A percentile compares a stretch with the other conserved stretches of the same genome.
Evolutionary conservation across 192 early-diverging fungal species (phyloP).

Genomic region (Mortierella alpina): DNA sequence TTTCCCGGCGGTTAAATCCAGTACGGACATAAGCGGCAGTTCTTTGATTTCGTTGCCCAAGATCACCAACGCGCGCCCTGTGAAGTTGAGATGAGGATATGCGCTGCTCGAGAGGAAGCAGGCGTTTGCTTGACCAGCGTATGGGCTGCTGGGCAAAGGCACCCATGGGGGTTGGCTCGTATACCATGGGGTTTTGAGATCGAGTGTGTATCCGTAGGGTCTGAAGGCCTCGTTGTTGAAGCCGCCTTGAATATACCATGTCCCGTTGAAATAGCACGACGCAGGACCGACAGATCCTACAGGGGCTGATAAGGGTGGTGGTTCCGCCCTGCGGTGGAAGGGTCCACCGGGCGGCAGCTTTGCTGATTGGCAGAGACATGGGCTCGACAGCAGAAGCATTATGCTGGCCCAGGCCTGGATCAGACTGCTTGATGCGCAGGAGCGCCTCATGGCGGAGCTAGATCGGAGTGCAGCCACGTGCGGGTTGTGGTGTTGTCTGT

Average conservation of each 20-base stretch:
- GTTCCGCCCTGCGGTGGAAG: too few relatives aligned
- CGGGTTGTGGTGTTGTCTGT: too few relatives aligned
- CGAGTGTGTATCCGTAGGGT: conserved; percentile 4
- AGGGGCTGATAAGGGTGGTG: not conserved
- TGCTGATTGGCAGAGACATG: too few relatives aligned
- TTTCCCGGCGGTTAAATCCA: conserved; percentile 8
- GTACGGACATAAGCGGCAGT: conserved; percentile 8
- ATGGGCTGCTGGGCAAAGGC: too few relatives aligned
- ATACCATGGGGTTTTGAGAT: conserved; percentile 18
- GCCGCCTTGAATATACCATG: conserved; percentile 29
- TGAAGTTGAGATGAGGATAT: not conserved
- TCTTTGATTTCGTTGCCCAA: conserved; percentile 17
- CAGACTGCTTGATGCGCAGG: too few relatives aligned
- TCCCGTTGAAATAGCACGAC: conserved; percentile 2
- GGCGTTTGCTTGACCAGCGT: not conserved
- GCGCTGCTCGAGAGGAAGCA: conserved; percentile 8
- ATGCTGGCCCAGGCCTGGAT: too few relatives aligned
- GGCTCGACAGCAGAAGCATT: too few relatives aligned
- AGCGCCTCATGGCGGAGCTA: too few relatives aligned
- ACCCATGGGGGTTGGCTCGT: conserved; percentile 7
- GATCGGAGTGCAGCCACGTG: too few relatives aligned
- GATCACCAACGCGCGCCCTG: conserved; percentile 1
- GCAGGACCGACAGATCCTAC: conserved; percentile 5
- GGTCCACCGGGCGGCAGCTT: too few relatives aligned
- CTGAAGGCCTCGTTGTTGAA: not conserved